Percentiles rank a stretch among this genome's conserved stretches.
Evolutionary conservation across 345 rosid species (phyloP).

Genomic region (Rhizophora mangle): DNA sequence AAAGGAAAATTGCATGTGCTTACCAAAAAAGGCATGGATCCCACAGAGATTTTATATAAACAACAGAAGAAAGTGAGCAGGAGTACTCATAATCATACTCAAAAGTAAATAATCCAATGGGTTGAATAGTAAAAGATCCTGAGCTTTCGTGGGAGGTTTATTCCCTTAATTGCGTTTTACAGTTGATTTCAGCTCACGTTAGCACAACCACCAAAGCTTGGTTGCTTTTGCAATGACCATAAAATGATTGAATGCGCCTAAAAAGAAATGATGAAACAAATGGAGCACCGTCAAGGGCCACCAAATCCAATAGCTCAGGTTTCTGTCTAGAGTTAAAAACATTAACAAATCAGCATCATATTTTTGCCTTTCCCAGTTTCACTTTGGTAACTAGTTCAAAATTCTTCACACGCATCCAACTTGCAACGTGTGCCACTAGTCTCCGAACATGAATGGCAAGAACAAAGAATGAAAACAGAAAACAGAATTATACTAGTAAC

Average conservation of each 20-base stretch:
- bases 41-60: neutral
- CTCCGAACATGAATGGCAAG: too few relatives aligned
- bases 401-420: too few relatives aligned
- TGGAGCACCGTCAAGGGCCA: neutral
- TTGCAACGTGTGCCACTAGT: too few relatives aligned
- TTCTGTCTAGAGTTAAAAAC: too few relatives aligned
- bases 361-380: too few relatives aligned
- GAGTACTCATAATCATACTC: neutral
- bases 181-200: constrained; percentile 13
- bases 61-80: neutral
- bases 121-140: neutral
- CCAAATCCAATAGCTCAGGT: too few relatives aligned
- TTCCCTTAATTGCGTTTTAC: constrained; percentile 9
- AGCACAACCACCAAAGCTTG: neutral
- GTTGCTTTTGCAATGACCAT: constrained; percentile 8
- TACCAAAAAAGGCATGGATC: neutral
- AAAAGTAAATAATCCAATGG: neutral
- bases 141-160: neutral
- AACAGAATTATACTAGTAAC: too few relatives aligned
- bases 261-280: neutral
- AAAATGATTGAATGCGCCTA: neutral
- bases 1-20: too few relatives aligned
- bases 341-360: too few relatives aligned
- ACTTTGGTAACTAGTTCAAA: too few relatives aligned
- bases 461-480: too few relatives aligned